Evolutionary conservation across 345 rosid genomes (phyloP).

Genomic region (Eucalyptus regnans): DNA sequence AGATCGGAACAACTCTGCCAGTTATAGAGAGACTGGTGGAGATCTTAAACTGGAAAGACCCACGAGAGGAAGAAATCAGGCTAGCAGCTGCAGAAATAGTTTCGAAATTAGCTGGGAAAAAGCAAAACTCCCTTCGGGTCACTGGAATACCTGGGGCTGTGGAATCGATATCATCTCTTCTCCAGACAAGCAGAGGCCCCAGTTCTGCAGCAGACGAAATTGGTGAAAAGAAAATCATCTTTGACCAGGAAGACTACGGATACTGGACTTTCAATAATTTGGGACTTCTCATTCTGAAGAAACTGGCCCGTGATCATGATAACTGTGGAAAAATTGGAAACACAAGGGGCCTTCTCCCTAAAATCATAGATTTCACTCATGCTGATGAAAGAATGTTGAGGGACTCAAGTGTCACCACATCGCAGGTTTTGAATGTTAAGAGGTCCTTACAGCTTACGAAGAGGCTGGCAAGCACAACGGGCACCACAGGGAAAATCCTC

Average conservation of each 20-base stretch:
- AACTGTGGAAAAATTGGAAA: constrained; percentile 85
- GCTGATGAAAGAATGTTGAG: constrained; percentile 35
- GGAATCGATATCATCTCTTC: constrained; percentile 83
- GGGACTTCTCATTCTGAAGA: constrained; percentile 69
- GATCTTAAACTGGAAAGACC: constrained; percentile 82
- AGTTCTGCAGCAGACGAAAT: constrained; percentile 45
- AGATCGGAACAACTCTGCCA: constrained; percentile 47
- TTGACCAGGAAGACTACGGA: constrained; percentile 30
- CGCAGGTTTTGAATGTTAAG: constrained; percentile 51
- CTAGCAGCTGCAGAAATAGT: constrained; percentile 60
- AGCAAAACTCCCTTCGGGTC: constrained; percentile 61
- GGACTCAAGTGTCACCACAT: constrained; percentile 27
- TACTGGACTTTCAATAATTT: constrained; percentile 62
- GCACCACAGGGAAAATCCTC: constrained; percentile 49
- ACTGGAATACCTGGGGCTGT: constrained; percentile 72
- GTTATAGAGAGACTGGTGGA: constrained; percentile 69
- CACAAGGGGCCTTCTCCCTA: constrained; percentile 69
- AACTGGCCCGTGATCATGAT: constrained; percentile 64
- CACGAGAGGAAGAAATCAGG: constrained; percentile 68
- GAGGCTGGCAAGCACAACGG: constrained; percentile 63
- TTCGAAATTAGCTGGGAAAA: constrained; percentile 52
- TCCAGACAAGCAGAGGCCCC: constrained; percentile 31
- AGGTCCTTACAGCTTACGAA: constrained; percentile 60
- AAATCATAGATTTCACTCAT: constrained; percentile 65
- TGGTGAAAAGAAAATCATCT: constrained; percentile 32